Evolutionary conservation across 495 filamentous ascomycete species (phyloP).

Genomic region (Polyplosphaeria fusca): DNA sequence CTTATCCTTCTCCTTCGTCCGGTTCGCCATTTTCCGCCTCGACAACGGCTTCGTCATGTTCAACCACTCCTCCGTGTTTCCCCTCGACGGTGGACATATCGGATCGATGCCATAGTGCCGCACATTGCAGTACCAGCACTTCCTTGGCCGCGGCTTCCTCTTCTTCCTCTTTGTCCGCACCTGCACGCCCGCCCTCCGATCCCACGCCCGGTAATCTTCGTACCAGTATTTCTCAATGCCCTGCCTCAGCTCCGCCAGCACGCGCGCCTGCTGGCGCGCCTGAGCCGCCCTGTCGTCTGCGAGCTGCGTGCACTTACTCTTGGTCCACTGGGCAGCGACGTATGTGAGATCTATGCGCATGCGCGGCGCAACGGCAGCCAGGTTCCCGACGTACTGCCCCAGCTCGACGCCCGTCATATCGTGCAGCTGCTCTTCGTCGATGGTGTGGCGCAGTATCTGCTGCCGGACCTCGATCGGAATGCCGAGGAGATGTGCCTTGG

Average conservation of each 20-base stretch:
- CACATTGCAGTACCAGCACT: constrained; percentile 4
- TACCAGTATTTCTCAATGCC: too few species aligned
- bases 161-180: not conserved
- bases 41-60: not conserved
- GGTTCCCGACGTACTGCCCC: not conserved
- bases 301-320: not conserved
- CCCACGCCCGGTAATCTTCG: too few species aligned
- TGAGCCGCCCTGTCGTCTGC: not conserved
- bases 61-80: not conserved
- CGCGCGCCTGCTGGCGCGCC: not conserved
- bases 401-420: not conserved
- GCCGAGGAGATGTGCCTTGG: not conserved
- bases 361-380: not conserved
- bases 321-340: not conserved
- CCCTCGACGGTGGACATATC: not conserved
- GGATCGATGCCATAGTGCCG: not conserved
- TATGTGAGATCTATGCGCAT: not conserved
- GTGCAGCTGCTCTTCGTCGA: not conserved
- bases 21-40: too few species aligned
- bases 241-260: not conserved
- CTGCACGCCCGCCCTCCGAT: too few species aligned
- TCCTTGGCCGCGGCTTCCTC: not conserved
- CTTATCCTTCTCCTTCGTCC: too few species aligned
- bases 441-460: not conserved
- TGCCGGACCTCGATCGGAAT: constrained; percentile 5